Evolutionary conservation across 768 basidiomycete species (phyloP), one percentile per base, ranked within the genome.

Genomic region (Suillus americanus): DNA sequence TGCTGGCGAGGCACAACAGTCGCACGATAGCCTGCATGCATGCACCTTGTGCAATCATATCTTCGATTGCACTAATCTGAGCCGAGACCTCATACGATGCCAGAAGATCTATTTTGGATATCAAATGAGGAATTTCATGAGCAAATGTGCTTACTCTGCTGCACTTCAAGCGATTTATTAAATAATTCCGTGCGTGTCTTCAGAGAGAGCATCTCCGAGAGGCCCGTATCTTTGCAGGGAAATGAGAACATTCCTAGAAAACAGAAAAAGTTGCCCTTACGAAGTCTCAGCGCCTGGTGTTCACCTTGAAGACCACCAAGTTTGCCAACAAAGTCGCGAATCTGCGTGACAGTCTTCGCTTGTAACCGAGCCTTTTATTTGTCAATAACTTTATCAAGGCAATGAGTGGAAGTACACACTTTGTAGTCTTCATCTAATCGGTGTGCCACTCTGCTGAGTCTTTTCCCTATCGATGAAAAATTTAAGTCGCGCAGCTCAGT

Each of bases 241-340:
- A 38, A 67, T 35, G 41, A 66, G 63, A 54, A 64, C 23, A 59
- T 23, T 56, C 63, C 30, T 8, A 64, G 64, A 30, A 41, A 60
- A 51, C 37, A 20, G 43, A 46, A 30, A 33, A 56, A 64, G 45
- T 33, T 62, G 40, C 55, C 64, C 94, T 75, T 73, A 99, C 97
- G 97, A 60, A 99, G 81, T 67, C 91, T 82, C 66, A 99, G 75
- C 54, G 92, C 86, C 73, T 95, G 92, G 69, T 97, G 95, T 72
- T 99, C 97, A 20, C 86, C 86, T 78, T 98, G 94, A 67, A 99
- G 79, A 2, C 95, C 94, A 25, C 95, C 94, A 2, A 99, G 82
- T 73, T 93, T 95, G 14, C 96, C 95, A 23, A 99, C 97, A 77
- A 99, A 98, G 72, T 95, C 94, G 64, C 90, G 86, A 70, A 99